Conservation (phyloP, 2,329 filamentous ascomycete species). For the Pochonia chlamydosporia region DNA sequence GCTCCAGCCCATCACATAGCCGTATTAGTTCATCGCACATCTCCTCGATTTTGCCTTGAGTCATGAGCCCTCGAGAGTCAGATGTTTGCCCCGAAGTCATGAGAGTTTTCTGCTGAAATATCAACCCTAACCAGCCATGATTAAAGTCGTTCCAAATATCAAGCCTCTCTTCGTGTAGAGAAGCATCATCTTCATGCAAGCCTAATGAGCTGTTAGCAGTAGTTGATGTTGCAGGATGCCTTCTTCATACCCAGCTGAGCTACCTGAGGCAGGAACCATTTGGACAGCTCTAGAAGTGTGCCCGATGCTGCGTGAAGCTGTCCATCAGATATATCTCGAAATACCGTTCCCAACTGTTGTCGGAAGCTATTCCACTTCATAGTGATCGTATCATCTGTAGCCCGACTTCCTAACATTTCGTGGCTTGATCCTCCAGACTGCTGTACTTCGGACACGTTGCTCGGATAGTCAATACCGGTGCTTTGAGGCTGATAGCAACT, state of each 20-base stretch:
- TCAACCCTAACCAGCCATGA: slow-evolving; percentile 77
- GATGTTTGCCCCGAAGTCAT: slow-evolving; percentile 54
- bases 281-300: slow-evolving; percentile 45
- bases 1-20: slow-evolving; percentile 81
- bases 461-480: slow-evolving; percentile 48
- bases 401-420: slow-evolving; percentile 43
- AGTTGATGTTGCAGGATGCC: not conserved
- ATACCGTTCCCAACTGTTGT: slow-evolving; percentile 58
- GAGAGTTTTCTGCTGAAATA: slow-evolving; percentile 79
- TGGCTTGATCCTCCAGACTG: slow-evolving; percentile 16
- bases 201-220: slow-evolving; percentile 34
- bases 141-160: slow-evolving; percentile 94
- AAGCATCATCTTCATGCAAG: slow-evolving; percentile 75
- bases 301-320: slow-evolving; percentile 45
- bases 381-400: slow-evolving; percentile 54
- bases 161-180: slow-evolving; percentile 68
- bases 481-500: slow-evolving; percentile 60
- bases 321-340: slow-evolving; percentile 60
- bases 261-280: slow-evolving; percentile 51
- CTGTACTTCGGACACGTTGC: slow-evolving; percentile 37
- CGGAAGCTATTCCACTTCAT: slow-evolving; percentile 65
- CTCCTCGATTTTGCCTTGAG: slow-evolving; percentile 62
- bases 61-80: slow-evolving; percentile 58
- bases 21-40: slow-evolving; percentile 79
- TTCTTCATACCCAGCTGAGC: slow-evolving; percentile 45